Conservation (phyloP, 495 filamentous ascomycete genomes). For the Penicillium diatomitis region DNA sequence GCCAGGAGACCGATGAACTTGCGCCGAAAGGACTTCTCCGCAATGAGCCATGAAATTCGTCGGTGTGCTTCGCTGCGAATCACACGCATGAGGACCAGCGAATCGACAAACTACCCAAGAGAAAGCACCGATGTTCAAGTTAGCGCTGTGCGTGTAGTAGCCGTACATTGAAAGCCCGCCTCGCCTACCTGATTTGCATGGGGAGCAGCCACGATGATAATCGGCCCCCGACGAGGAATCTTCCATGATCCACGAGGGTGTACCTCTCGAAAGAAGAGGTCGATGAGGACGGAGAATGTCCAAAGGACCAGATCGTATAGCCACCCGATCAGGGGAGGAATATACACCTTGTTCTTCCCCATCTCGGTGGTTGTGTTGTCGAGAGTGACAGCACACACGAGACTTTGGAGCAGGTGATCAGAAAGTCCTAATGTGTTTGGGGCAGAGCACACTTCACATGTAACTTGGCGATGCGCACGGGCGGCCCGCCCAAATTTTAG, state of each 20-base stretch:
- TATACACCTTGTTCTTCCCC: constrained; percentile 41
- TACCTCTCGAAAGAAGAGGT: constrained; percentile 96
- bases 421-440: neutral
- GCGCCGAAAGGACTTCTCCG: constrained; percentile 82
- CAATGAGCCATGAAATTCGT: constrained; percentile 84
- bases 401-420: neutral
- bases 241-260: constrained; percentile 92
- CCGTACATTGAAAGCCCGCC: too few relatives aligned
- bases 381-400: too few relatives aligned
- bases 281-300: constrained; percentile 73
- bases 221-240: constrained; percentile 74
- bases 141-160: neutral
- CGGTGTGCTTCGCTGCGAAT: constrained; percentile 77
- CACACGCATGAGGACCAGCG: constrained; percentile 84
- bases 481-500: too few relatives aligned
- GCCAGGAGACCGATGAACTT: constrained; percentile 81
- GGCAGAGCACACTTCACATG: too few relatives aligned
- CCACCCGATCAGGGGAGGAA: constrained; percentile 61
- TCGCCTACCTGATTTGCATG: constrained; percentile 86
- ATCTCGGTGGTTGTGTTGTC: constrained; percentile 9
- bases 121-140: neutral
- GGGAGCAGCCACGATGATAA: constrained; percentile 96
- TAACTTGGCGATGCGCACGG: too few relatives aligned
- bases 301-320: constrained; percentile 77
- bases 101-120: constrained; percentile 75